Percentiles rank a stretch among this genome's conserved stretches.
Conservation (phyloP, 805 yeast genomes). For the Candida krabiensis region DNA sequence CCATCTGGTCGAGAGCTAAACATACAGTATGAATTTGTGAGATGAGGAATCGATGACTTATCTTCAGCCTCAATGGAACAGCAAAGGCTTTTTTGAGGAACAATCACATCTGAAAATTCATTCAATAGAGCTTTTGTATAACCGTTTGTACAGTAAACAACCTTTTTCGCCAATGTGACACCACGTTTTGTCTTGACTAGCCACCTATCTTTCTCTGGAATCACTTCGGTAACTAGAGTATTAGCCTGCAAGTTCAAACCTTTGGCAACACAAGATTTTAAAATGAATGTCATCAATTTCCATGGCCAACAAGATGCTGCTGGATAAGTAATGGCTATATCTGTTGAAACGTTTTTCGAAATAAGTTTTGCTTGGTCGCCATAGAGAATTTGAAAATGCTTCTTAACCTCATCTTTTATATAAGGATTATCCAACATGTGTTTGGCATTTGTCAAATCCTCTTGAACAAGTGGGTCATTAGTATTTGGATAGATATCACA, state of each 20-base stretch:
- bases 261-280: constrained; percentile 32
- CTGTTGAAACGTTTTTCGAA: constrained; percentile 30
- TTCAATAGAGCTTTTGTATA: constrained; percentile 30
- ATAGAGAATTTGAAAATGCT: constrained; percentile 31
- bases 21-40: no score
- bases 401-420: constrained; percentile 30
- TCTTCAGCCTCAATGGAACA: constrained; percentile 26
- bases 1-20: not conserved
- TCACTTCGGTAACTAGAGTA: constrained; percentile 36
- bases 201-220: constrained; percentile 27
- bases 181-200: constrained; percentile 32
- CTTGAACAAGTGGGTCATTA: no score
- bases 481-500: no score
- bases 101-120: constrained; percentile 29
- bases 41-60: no score
- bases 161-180: constrained; percentile 29
- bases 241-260: constrained; percentile 45
- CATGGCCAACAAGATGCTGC: constrained; percentile 50
- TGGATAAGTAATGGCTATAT: constrained; percentile 36
- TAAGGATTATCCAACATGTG: no score
- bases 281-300: constrained; percentile 37
- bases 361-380: constrained; percentile 33
- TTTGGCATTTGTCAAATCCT: no score
- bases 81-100: constrained; percentile 37
- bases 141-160: constrained; percentile 41